These are phyloP conservation scores for Fusarium cicatricum DNA, from an alignment of 2,329 filamentous ascomycete genomes.

Conservation along the genomic window DNA sequence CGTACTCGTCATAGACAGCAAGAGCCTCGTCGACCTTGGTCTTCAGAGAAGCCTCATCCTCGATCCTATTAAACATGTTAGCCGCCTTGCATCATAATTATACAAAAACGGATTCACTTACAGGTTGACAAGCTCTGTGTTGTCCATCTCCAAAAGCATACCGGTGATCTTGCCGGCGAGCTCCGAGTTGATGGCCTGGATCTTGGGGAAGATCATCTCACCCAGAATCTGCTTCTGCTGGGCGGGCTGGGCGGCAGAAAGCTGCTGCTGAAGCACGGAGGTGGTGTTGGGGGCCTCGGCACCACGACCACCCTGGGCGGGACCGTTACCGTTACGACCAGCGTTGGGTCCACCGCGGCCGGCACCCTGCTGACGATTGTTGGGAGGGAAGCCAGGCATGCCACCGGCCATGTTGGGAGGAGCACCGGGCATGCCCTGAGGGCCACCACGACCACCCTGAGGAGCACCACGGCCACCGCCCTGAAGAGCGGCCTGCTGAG, in stretches of 20 bases:
- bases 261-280: conserved; percentile 64
- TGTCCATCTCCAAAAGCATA: conserved; percentile 99
- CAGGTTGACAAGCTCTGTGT: conserved; percentile 91
- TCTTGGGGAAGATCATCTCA: conserved; percentile 98
- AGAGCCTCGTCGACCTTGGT: conserved; percentile 98
- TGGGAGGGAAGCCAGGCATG: conserved; percentile 66
- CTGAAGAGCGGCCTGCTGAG: conserved; percentile 65
- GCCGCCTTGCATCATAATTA: conserved; percentile 26
- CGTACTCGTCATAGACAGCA: conserved; percentile 97
- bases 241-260: conserved; percentile 64
- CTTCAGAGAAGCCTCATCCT: conserved; percentile 87
- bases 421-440: conserved; percentile 71
- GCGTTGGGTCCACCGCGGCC: conserved; percentile 55
- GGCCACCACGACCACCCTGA: conserved; percentile 72
- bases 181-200: conserved; percentile 91
- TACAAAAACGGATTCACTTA: conserved; percentile 64
- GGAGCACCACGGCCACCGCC: conserved; percentile 70
- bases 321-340: conserved; percentile 55
- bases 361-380: conserved; percentile 61
- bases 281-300: conserved; percentile 43
- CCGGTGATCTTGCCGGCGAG: conserved; percentile 99
- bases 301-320: conserved; percentile 59
- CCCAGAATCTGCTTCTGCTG: conserved; percentile 99
- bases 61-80: conserved; percentile 67
- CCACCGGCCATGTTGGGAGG: conserved; percentile 68